These are phyloP conservation scores for Paratinospora sagittata DNA, from an alignment of 164 flowering plant genomes.

Conservation along the genomic window DNA sequence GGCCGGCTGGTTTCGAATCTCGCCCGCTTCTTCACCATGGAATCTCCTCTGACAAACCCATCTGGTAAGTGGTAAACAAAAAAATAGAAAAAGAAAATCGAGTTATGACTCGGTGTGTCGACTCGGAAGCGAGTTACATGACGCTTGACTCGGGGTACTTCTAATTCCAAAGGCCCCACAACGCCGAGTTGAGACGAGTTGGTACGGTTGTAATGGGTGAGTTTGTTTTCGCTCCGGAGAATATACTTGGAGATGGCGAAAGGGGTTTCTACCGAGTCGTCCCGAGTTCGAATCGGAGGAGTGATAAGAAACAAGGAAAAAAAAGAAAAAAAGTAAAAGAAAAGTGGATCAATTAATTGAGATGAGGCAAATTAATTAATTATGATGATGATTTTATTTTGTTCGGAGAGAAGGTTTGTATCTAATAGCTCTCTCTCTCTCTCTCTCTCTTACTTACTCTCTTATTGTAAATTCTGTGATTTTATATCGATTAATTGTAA, in stretches of 20 bases:
- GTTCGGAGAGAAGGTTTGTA: neutral
- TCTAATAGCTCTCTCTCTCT: too few relatives aligned
- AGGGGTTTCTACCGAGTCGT: constrained; percentile 48
- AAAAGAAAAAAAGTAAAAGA: too few relatives aligned
- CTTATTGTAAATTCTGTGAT: constrained; percentile 30
- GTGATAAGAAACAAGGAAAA: constrained; percentile 10
- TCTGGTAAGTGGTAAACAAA: constrained; percentile 25
- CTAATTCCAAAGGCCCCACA: too few relatives aligned
- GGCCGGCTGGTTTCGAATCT: constrained; percentile 51
- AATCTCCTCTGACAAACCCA: constrained; percentile 19
- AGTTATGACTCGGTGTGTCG: constrained; percentile 11
- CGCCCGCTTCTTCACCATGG: constrained; percentile 55
- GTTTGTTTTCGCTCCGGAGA: constrained; percentile 36
- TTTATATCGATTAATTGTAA: constrained; percentile 14
- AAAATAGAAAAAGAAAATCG: neutral
- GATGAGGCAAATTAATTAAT: neutral
- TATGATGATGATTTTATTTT: neutral
- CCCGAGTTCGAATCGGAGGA: constrained; percentile 55
- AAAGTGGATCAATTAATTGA: too few relatives aligned
- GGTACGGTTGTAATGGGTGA: too few relatives aligned
- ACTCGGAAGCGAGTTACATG: constrained; percentile 7
- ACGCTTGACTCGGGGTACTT: too few relatives aligned
- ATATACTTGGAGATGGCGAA: constrained; percentile 43
- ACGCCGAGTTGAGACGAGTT: too few relatives aligned
- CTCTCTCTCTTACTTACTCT: too few relatives aligned